Evolutionary conservation across 2,329 filamentous ascomycete genomes (phyloP), one percentile per base, ranked within the genome.

Genomic region (Ascomycota sp.): DNA sequence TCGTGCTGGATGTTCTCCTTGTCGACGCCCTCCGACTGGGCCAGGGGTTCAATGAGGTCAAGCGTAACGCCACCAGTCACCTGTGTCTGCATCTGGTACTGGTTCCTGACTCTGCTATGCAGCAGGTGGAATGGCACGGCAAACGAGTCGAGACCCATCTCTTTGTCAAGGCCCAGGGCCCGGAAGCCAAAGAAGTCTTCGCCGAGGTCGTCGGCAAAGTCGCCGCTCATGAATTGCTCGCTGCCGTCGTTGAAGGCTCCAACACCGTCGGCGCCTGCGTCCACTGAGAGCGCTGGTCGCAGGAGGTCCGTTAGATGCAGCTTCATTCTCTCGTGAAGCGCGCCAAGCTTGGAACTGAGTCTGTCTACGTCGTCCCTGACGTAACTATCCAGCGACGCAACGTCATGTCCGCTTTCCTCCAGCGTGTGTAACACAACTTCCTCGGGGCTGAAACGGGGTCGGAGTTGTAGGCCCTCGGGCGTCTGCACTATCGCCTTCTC

Each of bases 121-220:
- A 98, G 68, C 13, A 98, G 69, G 57, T 98, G 89, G 37, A 98
- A 65, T 21, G 91, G 89, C 27, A 98, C 89, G 35, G 80, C 84
- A 39, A 95, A 69, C 43, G 78, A 78, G 26, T 86, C 76, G 39
- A 89, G 65, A 12, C 84, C 84, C 49, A 95, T 77, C 50, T 98
- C 89, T 44, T 74, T 76, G 47, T 92, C 83, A 37, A 98, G 66
- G 30, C 89, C 89, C 31, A 98, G 69, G 38, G 92, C 84, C 50
- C 83, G 84, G 68, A 98, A 95, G 25, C 89, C 89, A 48, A 98
- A 98, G 67, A 93, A 98, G 57, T 98, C 89, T 59, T 98, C 89
- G 39, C 84, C 86, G 9, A 98, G 77, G 44, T 98, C 89, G 51
- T 93, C 89, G 1, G 89, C 89, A 51, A 98, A 98, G 53, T 98